Percentiles rank a stretch among this genome's conserved stretches.
Conservation (phyloP, 164 flowering plant genomes). For the Hamamelis virginiana region DNA sequence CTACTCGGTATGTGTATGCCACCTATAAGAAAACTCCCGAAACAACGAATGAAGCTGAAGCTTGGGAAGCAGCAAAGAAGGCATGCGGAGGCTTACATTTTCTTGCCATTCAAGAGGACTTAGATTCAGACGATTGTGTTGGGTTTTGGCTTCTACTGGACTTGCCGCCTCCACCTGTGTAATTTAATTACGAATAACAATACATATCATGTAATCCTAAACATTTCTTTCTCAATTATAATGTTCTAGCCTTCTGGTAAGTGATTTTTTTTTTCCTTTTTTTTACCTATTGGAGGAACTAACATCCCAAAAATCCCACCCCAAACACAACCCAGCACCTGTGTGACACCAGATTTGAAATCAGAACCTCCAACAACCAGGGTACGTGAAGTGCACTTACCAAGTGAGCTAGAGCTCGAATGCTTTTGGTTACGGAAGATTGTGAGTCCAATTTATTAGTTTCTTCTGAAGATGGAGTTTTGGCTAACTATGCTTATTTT, state of each 20-base stretch:
- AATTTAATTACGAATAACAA: constrained; percentile 7
- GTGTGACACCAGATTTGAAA: no score
- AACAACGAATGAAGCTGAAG: constrained; percentile 86
- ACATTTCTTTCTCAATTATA: background rate
- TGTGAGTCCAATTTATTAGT: no score
- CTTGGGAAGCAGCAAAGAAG: constrained; percentile 97
- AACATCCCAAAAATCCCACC: no score
- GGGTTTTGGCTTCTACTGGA: constrained; percentile 95
- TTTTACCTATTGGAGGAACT: no score
- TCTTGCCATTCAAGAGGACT: constrained; percentile 84
- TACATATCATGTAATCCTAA: background rate
- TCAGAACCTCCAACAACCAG: no score
- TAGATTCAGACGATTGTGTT: constrained; percentile 90
- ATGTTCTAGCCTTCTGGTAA: background rate
- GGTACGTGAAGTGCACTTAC: no score
- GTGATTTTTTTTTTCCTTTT: no score
- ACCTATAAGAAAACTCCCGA: constrained; percentile 64
- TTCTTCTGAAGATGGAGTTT: no score
- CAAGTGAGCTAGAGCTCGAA: no score
- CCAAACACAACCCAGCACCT: no score
- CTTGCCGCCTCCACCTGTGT: constrained; percentile 94
- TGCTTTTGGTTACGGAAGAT: background rate
- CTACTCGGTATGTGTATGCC: constrained; percentile 81
- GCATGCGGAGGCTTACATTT: constrained; percentile 92
- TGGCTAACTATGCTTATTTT: no score